Percentiles rank a stretch among this genome's conserved stretches.
phyloP scores from a whole-genome alignment of 768 basidiomycete species.

The Lanmaoa rubissima region DNA sequence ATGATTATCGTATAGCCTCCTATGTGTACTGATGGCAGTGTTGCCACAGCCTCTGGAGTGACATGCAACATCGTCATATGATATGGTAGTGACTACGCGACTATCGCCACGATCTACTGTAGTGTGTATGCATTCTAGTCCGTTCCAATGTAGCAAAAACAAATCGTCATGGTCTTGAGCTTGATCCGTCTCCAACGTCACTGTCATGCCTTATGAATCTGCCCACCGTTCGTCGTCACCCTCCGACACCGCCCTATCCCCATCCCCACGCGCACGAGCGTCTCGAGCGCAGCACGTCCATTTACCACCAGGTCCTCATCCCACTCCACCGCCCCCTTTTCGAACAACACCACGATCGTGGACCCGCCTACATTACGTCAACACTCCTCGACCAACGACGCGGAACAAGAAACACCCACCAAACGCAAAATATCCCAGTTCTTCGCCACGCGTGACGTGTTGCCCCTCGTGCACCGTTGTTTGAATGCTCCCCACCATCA shows the following conservation, averaged over 20 bases:
- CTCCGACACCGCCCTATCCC: conserved; percentile 58
- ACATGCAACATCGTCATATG: background rate
- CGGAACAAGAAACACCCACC: conserved; percentile 49
- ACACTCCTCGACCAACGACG: background rate
- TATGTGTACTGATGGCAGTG: background rate
- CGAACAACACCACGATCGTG: conserved; percentile 88
- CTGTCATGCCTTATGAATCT: conserved; percentile 1
- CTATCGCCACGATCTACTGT: background rate
- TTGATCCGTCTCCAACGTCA: background rate
- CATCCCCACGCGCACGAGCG: conserved; percentile 85
- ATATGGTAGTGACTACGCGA: background rate
- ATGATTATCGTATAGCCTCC: background rate
- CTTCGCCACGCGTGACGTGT: conserved; percentile 76
- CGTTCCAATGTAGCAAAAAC: background rate
- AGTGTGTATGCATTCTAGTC: background rate
- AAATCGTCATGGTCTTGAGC: background rate
- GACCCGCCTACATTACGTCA: conserved; percentile 63
- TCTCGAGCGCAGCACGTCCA: conserved; percentile 83
- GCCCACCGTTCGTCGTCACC: conserved; percentile 6
- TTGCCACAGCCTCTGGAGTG: background rate
- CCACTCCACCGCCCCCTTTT: conserved; percentile 82
- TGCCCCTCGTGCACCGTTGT: conserved; percentile 88
- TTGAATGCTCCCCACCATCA: conserved; percentile 93
- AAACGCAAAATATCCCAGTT: conserved; percentile 94
- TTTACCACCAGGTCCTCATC: conserved; percentile 89